Conservation (phyloP, 805 yeast species). For the Kazachstania africana region DNA sequence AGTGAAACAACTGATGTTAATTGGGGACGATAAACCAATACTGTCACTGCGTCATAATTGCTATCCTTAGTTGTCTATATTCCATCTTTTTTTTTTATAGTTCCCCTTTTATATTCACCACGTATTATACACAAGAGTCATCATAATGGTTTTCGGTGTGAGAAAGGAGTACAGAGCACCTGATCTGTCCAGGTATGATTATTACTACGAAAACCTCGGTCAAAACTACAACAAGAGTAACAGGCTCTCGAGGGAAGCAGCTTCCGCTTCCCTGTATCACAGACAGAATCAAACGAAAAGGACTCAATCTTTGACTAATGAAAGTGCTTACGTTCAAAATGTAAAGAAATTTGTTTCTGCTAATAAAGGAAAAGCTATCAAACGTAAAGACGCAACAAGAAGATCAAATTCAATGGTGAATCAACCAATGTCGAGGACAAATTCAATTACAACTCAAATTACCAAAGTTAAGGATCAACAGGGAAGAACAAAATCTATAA, state of each 20-base stretch:
- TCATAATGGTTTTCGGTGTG: constrained; percentile 16
- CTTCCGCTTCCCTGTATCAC: constrained; percentile 13
- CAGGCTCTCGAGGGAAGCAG: constrained; percentile 23
- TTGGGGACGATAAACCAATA: too few species aligned
- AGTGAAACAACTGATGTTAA: too few species aligned
- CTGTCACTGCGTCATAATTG: too few species aligned
- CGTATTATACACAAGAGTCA: too few species aligned
- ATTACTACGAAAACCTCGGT: constrained; percentile 19
- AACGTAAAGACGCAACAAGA: background rate
- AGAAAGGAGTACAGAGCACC: constrained; percentile 23
- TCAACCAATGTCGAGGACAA: constrained; percentile 13
- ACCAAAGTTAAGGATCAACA: constrained; percentile 37
- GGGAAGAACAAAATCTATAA: constrained; percentile 45
- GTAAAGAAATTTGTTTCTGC: background rate
- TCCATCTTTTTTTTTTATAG: too few species aligned
- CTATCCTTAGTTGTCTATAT: too few species aligned
- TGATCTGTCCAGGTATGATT: constrained; percentile 28
- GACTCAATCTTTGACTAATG: background rate
- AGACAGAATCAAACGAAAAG: constrained; percentile 1
- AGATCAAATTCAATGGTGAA: background rate
- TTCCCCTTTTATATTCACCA: too few species aligned
- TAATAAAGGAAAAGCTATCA: background rate
- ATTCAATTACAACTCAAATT: constrained; percentile 34
- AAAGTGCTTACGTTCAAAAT: background rate
- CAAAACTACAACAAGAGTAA: constrained; percentile 11